phyloP scores from a whole-genome alignment of 768 basidiomycete species.

The Mycena vulgaris region DNA sequence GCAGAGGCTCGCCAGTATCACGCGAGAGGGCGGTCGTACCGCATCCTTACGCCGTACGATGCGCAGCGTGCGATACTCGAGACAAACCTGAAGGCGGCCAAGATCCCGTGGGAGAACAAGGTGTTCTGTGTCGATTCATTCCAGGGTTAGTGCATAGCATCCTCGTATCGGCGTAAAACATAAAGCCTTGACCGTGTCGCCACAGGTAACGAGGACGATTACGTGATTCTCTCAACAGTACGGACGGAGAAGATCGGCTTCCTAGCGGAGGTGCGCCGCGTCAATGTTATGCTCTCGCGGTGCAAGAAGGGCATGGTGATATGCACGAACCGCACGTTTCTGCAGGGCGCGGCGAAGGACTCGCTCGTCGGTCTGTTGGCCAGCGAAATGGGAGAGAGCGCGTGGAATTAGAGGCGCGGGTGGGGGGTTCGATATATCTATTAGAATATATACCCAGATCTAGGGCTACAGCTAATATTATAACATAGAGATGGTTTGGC shows the following conservation, averaged over 20 bases:
- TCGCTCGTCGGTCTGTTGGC: constrained; percentile 59
- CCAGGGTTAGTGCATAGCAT: constrained; percentile 76
- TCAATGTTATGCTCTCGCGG: constrained; percentile 70
- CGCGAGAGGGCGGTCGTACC: constrained; percentile 56
- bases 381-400: constrained; percentile 1
- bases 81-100: constrained; percentile 58
- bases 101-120: constrained; percentile 70
- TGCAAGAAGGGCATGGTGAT: constrained; percentile 64
- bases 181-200: not conserved
- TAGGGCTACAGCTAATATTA: not conserved
- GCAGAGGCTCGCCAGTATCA: constrained; percentile 61
- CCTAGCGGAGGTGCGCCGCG: constrained; percentile 57
- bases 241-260: constrained; percentile 64
- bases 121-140: constrained; percentile 87
- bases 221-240: constrained; percentile 66
- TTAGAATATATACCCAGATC: constrained; percentile 20
- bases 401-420: constrained; percentile 19
- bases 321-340: constrained; percentile 60
- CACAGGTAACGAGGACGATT: constrained; percentile 67
- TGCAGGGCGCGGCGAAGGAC: constrained; percentile 47
- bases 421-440: not conserved
- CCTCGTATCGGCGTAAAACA: not conserved
- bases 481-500: too few relatives aligned
- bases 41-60: constrained; percentile 84
- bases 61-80: constrained; percentile 73